Percentiles rank a stretch among this genome's conserved stretches.
Evolutionary conservation across 768 basidiomycete genomes (phyloP).

Genomic region (Mycena capillaripes): DNA sequence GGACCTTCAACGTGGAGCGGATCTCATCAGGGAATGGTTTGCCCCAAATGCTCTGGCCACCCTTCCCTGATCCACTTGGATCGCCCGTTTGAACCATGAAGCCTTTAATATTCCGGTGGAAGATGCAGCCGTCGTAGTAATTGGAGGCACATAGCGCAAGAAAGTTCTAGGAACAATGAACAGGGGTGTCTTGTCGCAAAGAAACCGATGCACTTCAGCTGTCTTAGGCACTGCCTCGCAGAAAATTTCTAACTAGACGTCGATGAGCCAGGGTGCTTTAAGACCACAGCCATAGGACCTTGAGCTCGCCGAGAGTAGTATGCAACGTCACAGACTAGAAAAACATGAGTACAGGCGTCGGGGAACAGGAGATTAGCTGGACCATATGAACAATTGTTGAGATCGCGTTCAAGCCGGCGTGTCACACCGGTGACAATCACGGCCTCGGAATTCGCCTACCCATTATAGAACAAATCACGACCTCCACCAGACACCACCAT

Average conservation of each 20-base stretch:
- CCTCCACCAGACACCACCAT: no score
- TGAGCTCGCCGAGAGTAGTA: conserved; percentile 95
- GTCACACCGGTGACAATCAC: no score
- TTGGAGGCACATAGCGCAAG: conserved; percentile 93
- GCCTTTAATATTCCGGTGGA: conserved; percentile 94
- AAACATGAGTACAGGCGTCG: conserved; percentile 17
- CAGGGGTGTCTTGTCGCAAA: conserved; percentile 23
- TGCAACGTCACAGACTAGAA: conserved; percentile 92
- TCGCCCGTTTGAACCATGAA: conserved; percentile 98
- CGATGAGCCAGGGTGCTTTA: not conserved
- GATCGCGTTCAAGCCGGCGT: no score
- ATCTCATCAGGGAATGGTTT: conserved; percentile 93
- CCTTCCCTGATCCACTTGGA: conserved; percentile 92
- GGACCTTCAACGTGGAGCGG: conserved; percentile 92
- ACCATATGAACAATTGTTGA: conserved; percentile 24
- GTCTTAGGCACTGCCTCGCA: conserved; percentile 97
- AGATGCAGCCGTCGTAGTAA: conserved; percentile 87
- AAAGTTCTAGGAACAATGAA: conserved; percentile 79
- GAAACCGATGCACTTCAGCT: conserved; percentile 76
- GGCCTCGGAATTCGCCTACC: no score
- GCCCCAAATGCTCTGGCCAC: conserved; percentile 97
- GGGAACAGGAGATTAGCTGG: conserved; percentile 41
- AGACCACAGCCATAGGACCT: conserved; percentile 64
- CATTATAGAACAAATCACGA: no score
- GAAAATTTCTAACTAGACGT: conserved; percentile 89